Evolutionary conservation across 2,329 filamentous ascomycete species (phyloP).

Genomic region (Trichoderma sp.): DNA sequence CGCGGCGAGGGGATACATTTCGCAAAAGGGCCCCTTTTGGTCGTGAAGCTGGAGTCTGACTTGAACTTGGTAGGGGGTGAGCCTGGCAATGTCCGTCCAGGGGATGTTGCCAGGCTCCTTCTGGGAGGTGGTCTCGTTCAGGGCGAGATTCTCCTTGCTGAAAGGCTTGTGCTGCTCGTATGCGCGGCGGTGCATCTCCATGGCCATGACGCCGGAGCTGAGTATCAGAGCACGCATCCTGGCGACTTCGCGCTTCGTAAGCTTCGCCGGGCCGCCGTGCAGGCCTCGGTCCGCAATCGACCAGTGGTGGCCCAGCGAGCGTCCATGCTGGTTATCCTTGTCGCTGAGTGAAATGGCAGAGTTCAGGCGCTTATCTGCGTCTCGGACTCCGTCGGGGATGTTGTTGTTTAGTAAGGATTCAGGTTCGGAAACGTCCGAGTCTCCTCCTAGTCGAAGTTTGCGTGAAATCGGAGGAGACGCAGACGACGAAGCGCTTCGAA

Average conservation of each 20-base stretch:
- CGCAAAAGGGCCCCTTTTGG: conserved; percentile 46
- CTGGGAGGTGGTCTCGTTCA: conserved; percentile 33
- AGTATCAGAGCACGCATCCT: conserved; percentile 77
- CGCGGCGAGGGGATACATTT: conserved; percentile 57
- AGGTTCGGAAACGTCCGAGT: conserved; percentile 46
- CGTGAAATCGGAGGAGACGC: conserved; percentile 39
- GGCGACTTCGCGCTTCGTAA: conserved; percentile 75
- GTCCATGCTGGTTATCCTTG: conserved; percentile 33
- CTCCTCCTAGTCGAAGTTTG: conserved; percentile 32
- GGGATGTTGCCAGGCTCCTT: conserved; percentile 35
- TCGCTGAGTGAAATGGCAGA: conserved; percentile 39
- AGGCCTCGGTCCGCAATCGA: conserved; percentile 52
- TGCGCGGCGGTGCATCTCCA: conserved; percentile 73
- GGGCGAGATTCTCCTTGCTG: conserved; percentile 30
- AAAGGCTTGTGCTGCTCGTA: conserved; percentile 51
- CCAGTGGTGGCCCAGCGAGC: conserved; percentile 50
- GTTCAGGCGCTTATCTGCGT: conserved; percentile 44
- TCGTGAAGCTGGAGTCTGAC: conserved; percentile 40
- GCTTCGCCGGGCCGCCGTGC: conserved; percentile 42
- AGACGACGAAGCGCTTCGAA: conserved; percentile 48
- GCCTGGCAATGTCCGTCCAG: conserved; percentile 51
- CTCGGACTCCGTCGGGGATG: conserved; percentile 38
- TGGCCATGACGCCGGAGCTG: conserved; percentile 86
- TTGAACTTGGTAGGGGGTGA: conserved; percentile 43
- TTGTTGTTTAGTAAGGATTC: conserved; percentile 42